phyloP scores from a whole-genome alignment of 116 monocot species.

The Thalassia testudinum region DNA sequence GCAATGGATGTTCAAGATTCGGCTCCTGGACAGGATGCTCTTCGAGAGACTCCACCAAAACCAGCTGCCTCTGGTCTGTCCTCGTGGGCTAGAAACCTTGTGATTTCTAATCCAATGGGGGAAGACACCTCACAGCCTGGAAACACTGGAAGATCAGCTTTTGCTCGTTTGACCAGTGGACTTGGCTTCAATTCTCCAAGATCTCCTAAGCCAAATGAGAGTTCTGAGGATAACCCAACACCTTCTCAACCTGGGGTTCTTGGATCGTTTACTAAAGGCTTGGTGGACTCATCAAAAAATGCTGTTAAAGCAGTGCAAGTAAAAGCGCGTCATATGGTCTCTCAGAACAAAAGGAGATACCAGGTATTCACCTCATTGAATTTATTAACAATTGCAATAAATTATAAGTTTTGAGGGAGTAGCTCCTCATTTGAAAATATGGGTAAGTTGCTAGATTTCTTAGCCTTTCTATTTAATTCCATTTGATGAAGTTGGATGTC shows the following conservation, averaged over 20 bases:
- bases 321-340: constrained; percentile 95
- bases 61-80: constrained; percentile 62
- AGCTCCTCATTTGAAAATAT: too few species aligned
- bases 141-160: constrained; percentile 59
- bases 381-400: too few species aligned
- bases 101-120: constrained; percentile 33
- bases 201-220: constrained; percentile 27
- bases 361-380: constrained; percentile 33
- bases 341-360: constrained; percentile 98
- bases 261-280: constrained; percentile 82
- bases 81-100: constrained; percentile 75
- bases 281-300: constrained; percentile 89
- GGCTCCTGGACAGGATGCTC: constrained; percentile 22
- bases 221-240: constrained; percentile 22
- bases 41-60: constrained; percentile 24
- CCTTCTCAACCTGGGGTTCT: constrained; percentile 49
- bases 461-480: too few species aligned
- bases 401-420: too few species aligned
- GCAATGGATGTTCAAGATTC: constrained; percentile 9
- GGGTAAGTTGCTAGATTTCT: too few species aligned
- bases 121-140: constrained; percentile 35
- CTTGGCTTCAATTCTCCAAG: constrained; percentile 73
- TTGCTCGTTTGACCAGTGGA: constrained; percentile 75
- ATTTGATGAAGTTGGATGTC: too few species aligned
- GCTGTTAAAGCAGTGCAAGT: constrained; percentile 96